These are phyloP conservation scores for Ceratobasidium sp. DNA, from an alignment of 1,284 basidiomycete species.

Conservation along the genomic window DNA sequence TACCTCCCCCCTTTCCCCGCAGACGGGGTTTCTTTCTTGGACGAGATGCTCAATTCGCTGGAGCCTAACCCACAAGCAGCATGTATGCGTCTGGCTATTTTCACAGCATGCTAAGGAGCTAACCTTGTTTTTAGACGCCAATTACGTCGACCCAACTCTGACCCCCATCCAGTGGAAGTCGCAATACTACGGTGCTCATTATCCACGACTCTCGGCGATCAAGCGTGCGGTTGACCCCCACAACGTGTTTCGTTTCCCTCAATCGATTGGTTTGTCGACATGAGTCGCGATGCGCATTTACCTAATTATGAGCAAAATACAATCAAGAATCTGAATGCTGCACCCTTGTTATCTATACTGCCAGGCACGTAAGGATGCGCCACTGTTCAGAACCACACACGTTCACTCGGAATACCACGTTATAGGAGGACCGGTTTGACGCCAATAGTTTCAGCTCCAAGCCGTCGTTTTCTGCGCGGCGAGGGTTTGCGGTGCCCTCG, in stretches of 20 bases:
- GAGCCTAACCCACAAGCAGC: conserved; percentile 38
- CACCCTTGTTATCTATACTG: not conserved
- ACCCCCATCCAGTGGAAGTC: conserved; percentile 43
- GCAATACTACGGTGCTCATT: conserved; percentile 10
- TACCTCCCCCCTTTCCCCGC: not conserved
- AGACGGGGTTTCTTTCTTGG: conserved; percentile 10
- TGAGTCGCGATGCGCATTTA: not conserved
- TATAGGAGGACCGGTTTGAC: not conserved
- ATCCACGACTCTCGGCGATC: conserved; percentile 27
- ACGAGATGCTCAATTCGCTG: conserved; percentile 17
- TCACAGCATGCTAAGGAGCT: not conserved
- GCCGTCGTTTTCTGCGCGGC: too few species aligned
- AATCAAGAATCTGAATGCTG: not conserved
- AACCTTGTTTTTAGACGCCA: not conserved
- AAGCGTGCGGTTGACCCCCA: conserved; percentile 43
- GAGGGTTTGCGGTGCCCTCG: not conserved
- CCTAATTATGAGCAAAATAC: conserved; percentile 11
- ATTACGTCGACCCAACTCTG: conserved; percentile 39
- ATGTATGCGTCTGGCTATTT: conserved; percentile 1
- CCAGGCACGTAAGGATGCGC: not conserved
- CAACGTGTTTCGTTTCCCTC: conserved; percentile 47
- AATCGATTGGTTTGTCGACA: conserved; percentile 39
- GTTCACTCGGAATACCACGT: not conserved
- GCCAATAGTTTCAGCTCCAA: too few species aligned
- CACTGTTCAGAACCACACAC: conserved; percentile 5